Evolutionary conservation across 164 flowering plant genomes (phyloP).

Genomic region (Euptelea pleiosperma): DNA sequence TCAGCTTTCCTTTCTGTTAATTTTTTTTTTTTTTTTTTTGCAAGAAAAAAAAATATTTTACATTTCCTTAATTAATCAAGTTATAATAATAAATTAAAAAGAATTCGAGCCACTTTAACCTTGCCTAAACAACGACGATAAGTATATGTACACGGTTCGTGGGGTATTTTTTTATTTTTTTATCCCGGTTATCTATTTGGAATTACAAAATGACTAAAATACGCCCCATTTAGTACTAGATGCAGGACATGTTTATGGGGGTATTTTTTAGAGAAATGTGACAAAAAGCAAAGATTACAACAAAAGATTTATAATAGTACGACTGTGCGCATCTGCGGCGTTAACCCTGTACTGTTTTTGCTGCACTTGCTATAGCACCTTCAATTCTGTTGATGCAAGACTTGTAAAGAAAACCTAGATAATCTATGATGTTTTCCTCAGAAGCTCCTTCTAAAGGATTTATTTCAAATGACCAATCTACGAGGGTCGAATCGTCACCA

Average conservation of each 20-base stretch:
- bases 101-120: not conserved
- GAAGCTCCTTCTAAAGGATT: slow-evolving; percentile 42
- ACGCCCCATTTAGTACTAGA: no score
- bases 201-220: no score
- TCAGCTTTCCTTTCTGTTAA: slow-evolving; percentile 2
- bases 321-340: no score
- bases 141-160: no score
- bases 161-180: no score
- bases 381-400: slow-evolving; percentile 51
- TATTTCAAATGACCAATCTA: slow-evolving; percentile 50
- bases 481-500: slow-evolving; percentile 41
- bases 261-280: no score
- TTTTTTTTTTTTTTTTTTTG: not conserved
- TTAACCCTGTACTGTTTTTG: not conserved
- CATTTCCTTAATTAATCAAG: not conserved
- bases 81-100: not conserved
- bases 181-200: no score
- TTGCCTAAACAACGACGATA: not conserved
- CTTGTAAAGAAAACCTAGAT: slow-evolving; percentile 55
- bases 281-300: no score
- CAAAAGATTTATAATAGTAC: no score
- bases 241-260: no score
- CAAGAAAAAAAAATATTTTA: not conserved
- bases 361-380: slow-evolving; percentile 30
- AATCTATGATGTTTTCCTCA: slow-evolving; percentile 44